A percentile compares a stretch with the other conserved stretches of the same genome.
These are phyloP conservation scores for Hemileccinum hortonii DNA, from an alignment of 1,284 basidiomycete genomes.

Conservation along the genomic window DNA sequence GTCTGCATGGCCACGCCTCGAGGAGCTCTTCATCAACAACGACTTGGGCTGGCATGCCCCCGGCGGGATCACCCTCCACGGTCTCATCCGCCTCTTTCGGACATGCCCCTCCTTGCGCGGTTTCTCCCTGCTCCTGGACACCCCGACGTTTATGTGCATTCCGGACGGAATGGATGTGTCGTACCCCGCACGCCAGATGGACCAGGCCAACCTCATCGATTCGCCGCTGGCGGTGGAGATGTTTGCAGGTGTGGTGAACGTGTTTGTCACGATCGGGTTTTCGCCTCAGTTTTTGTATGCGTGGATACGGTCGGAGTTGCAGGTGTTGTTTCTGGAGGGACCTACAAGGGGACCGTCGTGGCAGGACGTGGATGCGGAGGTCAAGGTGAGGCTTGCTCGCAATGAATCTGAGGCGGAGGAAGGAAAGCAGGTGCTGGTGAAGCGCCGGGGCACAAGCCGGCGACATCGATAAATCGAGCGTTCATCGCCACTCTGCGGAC, in stretches of 20 bases:
- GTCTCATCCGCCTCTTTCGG: constrained; percentile 5
- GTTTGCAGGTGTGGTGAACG: background rate
- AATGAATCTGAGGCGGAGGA: too few species aligned
- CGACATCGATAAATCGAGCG: too few species aligned
- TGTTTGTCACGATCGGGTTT: background rate
- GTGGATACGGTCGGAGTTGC: background rate
- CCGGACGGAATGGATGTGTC: constrained; percentile 1
- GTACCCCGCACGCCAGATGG: background rate
- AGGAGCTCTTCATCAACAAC: constrained; percentile 1
- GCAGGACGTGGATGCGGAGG: background rate
- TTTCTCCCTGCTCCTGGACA: constrained; percentile 3
- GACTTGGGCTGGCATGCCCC: background rate
- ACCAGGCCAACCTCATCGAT: background rate
- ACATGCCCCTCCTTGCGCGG: background rate
- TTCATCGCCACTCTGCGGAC: too few species aligned
- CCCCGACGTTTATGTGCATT: background rate
- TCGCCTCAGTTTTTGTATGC: background rate
- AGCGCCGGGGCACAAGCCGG: too few species aligned
- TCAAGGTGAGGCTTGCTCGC: background rate
- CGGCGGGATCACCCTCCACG: constrained; percentile 1
- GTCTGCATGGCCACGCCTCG: constrained; percentile 7
- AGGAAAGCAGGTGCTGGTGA: too few species aligned
- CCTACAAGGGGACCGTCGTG: background rate
- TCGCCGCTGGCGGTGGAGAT: background rate
- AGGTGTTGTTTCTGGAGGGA: background rate